Evolutionary conservation across 257 asterid species (phyloP).

Genomic region (Scutellaria minor): DNA sequence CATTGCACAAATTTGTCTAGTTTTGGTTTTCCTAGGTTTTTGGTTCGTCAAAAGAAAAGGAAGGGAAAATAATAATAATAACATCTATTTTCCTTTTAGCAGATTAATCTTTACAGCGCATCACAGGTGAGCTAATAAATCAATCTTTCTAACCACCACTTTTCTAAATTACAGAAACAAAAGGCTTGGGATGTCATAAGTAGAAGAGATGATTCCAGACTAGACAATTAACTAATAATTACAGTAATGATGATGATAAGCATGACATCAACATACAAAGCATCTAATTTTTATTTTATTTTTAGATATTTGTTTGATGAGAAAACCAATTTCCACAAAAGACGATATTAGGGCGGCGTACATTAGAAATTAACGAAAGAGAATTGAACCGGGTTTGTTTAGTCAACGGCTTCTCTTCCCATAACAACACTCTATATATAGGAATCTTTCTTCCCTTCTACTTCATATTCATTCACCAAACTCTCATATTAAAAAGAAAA

Average conservation of each 20-base stretch:
- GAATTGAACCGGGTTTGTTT: conserved; percentile 13
- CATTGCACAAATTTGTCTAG: too few species aligned
- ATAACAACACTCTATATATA: conserved; percentile 32
- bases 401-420: conserved; percentile 42
- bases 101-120: neutral
- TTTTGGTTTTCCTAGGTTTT: too few species aligned
- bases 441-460: conserved; percentile 12
- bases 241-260: conserved; percentile 41
- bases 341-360: neutral
- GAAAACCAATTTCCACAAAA: neutral
- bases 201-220: conserved; percentile 17
- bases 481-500: conserved; percentile 12
- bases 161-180: neutral
- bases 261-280: conserved; percentile 47
- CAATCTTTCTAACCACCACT: neutral
- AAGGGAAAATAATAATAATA: too few species aligned
- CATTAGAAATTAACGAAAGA: neutral
- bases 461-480: conserved; percentile 37
- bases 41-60: too few species aligned
- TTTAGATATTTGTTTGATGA: neutral
- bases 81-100: neutral
- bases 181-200: neutral
- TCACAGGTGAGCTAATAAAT: neutral
- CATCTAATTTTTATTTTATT: neutral
- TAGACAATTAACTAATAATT: conserved; percentile 28